Base-by-base conservation (phyloP, 306 rosid species). In the Pyrus betulifolia region DNA sequence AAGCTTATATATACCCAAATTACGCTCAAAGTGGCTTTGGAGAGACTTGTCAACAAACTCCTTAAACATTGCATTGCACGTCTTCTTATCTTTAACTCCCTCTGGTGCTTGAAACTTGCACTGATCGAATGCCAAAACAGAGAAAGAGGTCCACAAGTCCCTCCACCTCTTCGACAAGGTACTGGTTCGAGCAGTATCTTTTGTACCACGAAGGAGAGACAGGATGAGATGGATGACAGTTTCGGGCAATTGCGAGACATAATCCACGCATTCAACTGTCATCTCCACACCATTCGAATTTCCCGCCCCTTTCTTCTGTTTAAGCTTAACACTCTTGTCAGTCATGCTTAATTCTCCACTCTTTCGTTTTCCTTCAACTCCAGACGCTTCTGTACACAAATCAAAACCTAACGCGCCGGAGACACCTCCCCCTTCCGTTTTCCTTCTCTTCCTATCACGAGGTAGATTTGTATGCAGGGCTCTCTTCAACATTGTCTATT, bases 141-240 rank as follows among this genome's bases (percentile, higher is more conserved):
- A 73, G 42, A 59, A 85, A 13, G 92, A 86, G 74, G 69, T 11
- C 96, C 92, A 85, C 55, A 81, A 1, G 23, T 76, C 73, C 80
- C 78, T 86, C 96, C 96, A 90, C 76, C 73, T 86, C 79, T 83
- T 82, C 18, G 91, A 90, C 82, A 88, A 80, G 44, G 74, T 10
- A 74, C 89, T 83, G 60, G 87, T 86, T 69, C 96, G 86, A 70
- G 81, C 59, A 28, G 66, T 70, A 72, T 85, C 92, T 21, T 80
- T 81, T 72, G 66, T 14, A 62, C 80, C 71, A 14, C 77, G 85
- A 72, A 90, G 69, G 67, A 27, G 68, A 45, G 88, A 85, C 11
- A 86, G 75, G 70, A 88, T 86, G 78, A 42, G 68, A 85, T 88
- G 92, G 72, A 90, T 80, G 38, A 86, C 30, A 51, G 73, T 73